phyloP scores from a whole-genome alignment of 192 early-diverging fungal species.

The Linderina pennispora region DNA sequence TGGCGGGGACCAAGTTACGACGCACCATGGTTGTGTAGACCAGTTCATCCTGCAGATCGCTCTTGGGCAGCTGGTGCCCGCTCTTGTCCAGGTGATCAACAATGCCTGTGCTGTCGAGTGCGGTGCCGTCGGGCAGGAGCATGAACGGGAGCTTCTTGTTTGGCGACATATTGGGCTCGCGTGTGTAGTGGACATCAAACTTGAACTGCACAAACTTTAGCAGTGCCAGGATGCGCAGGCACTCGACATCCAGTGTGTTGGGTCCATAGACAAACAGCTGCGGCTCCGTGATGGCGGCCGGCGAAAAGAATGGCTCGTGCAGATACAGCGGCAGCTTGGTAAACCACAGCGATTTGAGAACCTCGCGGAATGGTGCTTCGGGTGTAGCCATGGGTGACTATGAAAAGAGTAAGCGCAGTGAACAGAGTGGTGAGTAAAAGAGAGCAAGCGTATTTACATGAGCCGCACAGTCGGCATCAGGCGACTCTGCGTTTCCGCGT shows the following conservation, averaged over 20 bases:
- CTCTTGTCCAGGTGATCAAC: conserved; percentile 3
- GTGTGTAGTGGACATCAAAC: conserved; percentile 19
- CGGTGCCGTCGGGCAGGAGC: conserved; percentile 20
- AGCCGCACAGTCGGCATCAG: too few relatives aligned
- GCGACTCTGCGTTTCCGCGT: too few relatives aligned
- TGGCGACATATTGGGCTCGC: conserved; percentile 30
- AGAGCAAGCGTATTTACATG: neutral
- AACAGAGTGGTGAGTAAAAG: neutral
- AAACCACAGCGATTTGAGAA: conserved; percentile 38
- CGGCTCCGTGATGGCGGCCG: conserved; percentile 7
- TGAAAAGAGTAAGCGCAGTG: neutral
- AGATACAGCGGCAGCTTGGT: conserved; percentile 28
- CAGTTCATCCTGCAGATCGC: conserved; percentile 5
- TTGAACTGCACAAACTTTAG: conserved; percentile 27
- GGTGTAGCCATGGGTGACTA: conserved; percentile 32
- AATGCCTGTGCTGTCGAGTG: conserved; percentile 6
- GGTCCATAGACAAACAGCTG: conserved; percentile 23
- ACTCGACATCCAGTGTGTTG: conserved; percentile 21
- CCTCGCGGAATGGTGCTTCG: conserved; percentile 38
- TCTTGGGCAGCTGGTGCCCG: neutral
- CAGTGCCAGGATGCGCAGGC: conserved; percentile 15
- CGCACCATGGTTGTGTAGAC: conserved; percentile 19
- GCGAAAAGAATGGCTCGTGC: conserved; percentile 21
- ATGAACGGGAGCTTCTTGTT: conserved; percentile 28
- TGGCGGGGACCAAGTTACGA: conserved; percentile 16